Base-by-base conservation (phyloP, 768 basidiomycete species). In the Russula dissimulans region DNA sequence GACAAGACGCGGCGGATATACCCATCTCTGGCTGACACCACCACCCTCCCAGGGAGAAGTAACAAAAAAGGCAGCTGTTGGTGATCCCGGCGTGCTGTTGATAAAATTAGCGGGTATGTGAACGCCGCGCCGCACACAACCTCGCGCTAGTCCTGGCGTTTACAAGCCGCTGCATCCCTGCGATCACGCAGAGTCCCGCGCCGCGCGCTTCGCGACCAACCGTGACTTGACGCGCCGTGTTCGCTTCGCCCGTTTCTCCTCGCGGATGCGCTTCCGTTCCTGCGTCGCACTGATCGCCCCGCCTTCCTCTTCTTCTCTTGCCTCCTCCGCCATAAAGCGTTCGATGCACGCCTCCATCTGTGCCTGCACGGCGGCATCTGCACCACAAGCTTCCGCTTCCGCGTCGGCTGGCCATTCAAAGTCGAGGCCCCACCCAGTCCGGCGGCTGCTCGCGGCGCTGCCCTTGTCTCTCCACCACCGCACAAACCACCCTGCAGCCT, bases 391-490 rank as follows among this genome's bases (percentile, higher is more conserved):
- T 55, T 66, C 60, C 52, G 56, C 59, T 51, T 66, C 59, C 52
- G 52, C 57, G 54, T 63, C 57, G 18, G 59, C 52, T 57, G 54
- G 55, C 89, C 88, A 89, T 71, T 91, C 85, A 61, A 91, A 82
- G 72, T 91, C 89, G 68, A 91, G 90, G 54, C 89, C 89, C 89
- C 89, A 91, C 3, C 87, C 89, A 53, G 80, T 82, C n/a, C 73
- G 74, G 46, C 69, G 68, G 44, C 53, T 50, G 18, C 55, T 54
- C n/a, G 39, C 26, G 2, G 60, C 73, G 6, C 84, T 79, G 54
- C 87, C 89, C 66, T 87, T 81, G 50, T 81, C 82, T 44, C 95
- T 84, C 86, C 94, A 99, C 81, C 91, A 91, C 47, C 82, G 78
- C 44, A 98, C 80, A 67, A 97, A 87, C 78, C 87, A 91, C 22